Evolutionary conservation across 495 filamentous ascomycete species (phyloP), one percentile per base, ranked within the genome.

Genomic region (Penicillium cinerascens): DNA sequence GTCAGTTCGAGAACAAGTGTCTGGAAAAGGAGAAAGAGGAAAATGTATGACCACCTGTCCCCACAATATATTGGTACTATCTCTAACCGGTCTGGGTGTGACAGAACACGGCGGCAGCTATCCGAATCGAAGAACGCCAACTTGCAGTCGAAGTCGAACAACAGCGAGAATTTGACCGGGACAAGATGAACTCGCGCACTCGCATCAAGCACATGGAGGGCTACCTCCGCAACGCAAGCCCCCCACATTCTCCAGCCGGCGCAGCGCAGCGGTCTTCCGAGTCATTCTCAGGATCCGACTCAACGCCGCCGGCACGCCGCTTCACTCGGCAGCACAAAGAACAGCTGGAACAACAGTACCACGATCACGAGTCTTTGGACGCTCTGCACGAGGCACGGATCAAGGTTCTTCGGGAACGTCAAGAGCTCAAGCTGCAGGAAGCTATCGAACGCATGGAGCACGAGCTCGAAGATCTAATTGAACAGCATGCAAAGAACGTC

Each of bases 121-220:
- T 77, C 25, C 79, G 82, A 42, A 78, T 89, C 27, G 87, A 91
- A 66, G 87, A 89, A 59, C 79, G 86, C 10, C 87, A 91, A 63
- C 78, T 90, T 13, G 74, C 77, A n/a, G 81, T 82, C 2, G 87
- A 91, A 70, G 83, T 89, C 51, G 70, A 76, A 42, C 77, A 86
- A 22, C 77, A 83, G 9, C 77, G 67, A 15, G 72, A 77, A 10
- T 85, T 90, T 42, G 81, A 88, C 18, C 65, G 64, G 11, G 71
- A 73, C 9, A 78, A 78, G 50, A 69, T 74, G 44, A 85, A 82
- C 53, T 82, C 87, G 4, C 69, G 77, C n/a, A 83, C 87, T 16
- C 83, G 85, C 37, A 79, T 91, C 29, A 82, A 82, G 59, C 80
- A 91, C 51, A 90, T 91, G 87, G 87, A 90, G 63, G 85, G 83